Evolutionary conservation across 257 asterid genomes (phyloP).

Genomic region (Phtheirospermum japonicum): DNA sequence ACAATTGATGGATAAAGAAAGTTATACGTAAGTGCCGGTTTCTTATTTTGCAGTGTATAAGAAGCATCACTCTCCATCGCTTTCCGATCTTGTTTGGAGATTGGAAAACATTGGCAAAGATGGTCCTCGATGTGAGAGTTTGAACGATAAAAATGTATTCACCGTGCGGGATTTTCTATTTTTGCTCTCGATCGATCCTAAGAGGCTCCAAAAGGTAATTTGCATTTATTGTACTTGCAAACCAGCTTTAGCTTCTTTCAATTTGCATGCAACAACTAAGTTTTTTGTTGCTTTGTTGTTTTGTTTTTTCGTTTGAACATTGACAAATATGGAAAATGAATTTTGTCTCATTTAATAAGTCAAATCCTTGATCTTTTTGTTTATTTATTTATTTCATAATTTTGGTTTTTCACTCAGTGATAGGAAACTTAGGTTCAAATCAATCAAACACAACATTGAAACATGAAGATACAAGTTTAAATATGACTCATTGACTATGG

Average conservation of each 20-base stretch:
- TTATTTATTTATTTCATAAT: background rate
- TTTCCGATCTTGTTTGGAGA: slow-evolving; percentile 33
- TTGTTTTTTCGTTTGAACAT: background rate
- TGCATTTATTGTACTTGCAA: background rate
- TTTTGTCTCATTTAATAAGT: background rate
- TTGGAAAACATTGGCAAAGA: slow-evolving; percentile 25
- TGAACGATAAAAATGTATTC: slow-evolving; percentile 11
- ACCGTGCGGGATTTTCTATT: slow-evolving; percentile 39
- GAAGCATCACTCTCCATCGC: slow-evolving; percentile 31
- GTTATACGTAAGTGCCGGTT: slow-evolving; percentile 16
- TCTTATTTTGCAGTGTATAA: slow-evolving; percentile 26
- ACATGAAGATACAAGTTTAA: slow-evolving; percentile 3
- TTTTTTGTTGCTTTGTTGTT: background rate
- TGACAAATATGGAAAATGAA: too few relatives aligned
- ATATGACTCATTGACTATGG: background rate
- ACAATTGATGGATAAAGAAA: too few relatives aligned
- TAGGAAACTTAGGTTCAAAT: background rate
- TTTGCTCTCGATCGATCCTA: slow-evolving; percentile 31
- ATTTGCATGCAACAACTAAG: too few relatives aligned
- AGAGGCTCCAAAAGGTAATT: slow-evolving; percentile 32
- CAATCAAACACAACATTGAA: background rate
- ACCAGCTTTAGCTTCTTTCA: background rate
- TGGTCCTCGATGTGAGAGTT: slow-evolving; percentile 22
- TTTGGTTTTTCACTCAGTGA: background rate
- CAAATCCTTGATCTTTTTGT: background rate